A percentile compares a stretch with the other conserved stretches of the same genome.
Conservation (phyloP, 352 stramenopile genomes). For the Globisporangium apiculatum region DNA sequence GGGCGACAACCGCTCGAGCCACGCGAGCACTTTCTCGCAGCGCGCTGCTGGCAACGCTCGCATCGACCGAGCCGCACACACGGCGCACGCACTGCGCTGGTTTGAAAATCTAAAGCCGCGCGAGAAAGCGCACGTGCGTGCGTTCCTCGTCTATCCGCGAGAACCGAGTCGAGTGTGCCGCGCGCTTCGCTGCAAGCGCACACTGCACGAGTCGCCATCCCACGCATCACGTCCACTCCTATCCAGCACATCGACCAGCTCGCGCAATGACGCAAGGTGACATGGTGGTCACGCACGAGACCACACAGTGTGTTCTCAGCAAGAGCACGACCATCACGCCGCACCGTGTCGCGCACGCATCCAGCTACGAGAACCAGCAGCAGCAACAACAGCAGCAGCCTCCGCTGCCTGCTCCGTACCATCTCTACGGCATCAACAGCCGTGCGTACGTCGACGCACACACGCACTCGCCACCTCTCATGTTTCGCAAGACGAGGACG, state of each 20-base stretch:
- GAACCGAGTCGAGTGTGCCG: too few relatives aligned
- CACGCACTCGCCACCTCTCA: background rate
- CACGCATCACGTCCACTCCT: background rate
- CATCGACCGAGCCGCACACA: background rate
- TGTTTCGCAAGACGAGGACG: background rate
- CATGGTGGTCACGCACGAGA: background rate
- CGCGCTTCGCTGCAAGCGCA: too few relatives aligned
- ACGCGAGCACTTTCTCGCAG: background rate
- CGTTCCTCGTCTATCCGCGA: background rate
- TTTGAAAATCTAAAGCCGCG: constrained; percentile 1
- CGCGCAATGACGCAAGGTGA: background rate
- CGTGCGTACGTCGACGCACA: background rate
- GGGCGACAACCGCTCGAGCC: too few relatives aligned
- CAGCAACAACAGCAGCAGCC: constrained; percentile 3
- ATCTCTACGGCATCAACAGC: constrained; percentile 7
- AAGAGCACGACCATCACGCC: background rate
- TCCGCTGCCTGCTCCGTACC: constrained; percentile 6
- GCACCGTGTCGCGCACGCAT: background rate
- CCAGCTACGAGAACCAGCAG: background rate
- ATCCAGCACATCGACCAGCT: too few relatives aligned
- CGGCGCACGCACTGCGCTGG: background rate
- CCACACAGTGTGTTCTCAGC: background rate
- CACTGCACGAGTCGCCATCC: too few relatives aligned
- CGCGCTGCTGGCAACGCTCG: background rate
- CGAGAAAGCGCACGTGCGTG: background rate